Percentiles rank a stretch among this genome's conserved stretches.
Conservation (phyloP, 1,284 basidiomycete species). For the Trichosporon sp. region DNA sequence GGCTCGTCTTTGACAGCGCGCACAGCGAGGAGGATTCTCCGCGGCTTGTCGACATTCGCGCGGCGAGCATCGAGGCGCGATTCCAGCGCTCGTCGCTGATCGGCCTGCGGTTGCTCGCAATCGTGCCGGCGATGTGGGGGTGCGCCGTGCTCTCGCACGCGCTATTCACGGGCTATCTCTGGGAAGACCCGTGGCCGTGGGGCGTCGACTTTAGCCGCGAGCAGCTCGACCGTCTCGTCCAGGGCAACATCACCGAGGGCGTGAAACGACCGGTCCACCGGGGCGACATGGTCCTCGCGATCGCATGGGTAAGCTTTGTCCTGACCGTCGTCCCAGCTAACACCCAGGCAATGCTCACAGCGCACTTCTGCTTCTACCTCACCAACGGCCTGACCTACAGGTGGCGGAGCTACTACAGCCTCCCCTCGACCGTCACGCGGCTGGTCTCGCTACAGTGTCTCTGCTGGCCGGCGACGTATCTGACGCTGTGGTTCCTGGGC, state of each 20-base stretch:
- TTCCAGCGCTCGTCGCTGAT: slow-evolving; percentile 30
- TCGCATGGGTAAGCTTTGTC: slow-evolving; percentile 35
- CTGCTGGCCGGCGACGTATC: slow-evolving; percentile 49
- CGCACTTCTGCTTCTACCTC: slow-evolving; percentile 47
- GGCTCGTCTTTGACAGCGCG: background rate
- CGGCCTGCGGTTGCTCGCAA: slow-evolving; percentile 32
- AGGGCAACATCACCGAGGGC: slow-evolving; percentile 24
- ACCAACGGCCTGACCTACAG: slow-evolving; percentile 49
- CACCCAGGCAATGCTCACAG: slow-evolving; percentile 43
- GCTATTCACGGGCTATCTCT: slow-evolving; percentile 29
- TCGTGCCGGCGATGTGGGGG: slow-evolving; percentile 41
- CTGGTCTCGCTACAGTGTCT: slow-evolving; percentile 49
- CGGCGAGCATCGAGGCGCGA: slow-evolving; percentile 26
- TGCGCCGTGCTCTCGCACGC: slow-evolving; percentile 32
- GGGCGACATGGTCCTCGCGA: slow-evolving; percentile 37
- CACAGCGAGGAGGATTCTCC: slow-evolving; percentile 5
- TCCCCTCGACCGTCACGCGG: slow-evolving; percentile 47
- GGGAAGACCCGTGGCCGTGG: slow-evolving; percentile 42
- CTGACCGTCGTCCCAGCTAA: background rate
- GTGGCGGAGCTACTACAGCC: slow-evolving; percentile 49
- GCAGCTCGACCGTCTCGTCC: slow-evolving; percentile 34
- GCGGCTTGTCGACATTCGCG: slow-evolving; percentile 8
- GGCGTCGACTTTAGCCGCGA: slow-evolving; percentile 39
- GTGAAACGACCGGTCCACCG: slow-evolving; percentile 23
- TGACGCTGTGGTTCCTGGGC: slow-evolving; percentile 46